Base-by-base conservation (phyloP, 2,329 filamentous ascomycete species). In the Cylindrodendrum hubeiense region DNA sequence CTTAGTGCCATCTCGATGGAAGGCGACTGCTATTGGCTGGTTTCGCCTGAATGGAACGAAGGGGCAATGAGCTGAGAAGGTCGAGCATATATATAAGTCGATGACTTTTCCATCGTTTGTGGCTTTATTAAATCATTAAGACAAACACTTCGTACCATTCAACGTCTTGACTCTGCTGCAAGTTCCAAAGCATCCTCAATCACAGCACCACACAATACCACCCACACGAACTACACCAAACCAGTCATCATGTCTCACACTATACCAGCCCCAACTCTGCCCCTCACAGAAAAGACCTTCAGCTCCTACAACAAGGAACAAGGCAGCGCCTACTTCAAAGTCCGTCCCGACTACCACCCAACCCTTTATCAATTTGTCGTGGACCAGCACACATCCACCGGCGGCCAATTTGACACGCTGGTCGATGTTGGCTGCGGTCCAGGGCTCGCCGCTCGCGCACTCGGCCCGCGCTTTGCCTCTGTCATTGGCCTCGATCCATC, bases 371-470 rank as follows among this genome's bases (percentile, higher is more conserved):
- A 83, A 3, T 69, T 71, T 41, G 79, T 90, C 51, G 47, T 86
- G 5, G 67, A 80, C 19, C 79, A 84, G 56, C 87, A 90, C 68
- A 75, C 70, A 1, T 76, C 80, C 1, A 83, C 81, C 0, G 83
- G 83, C 21, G 85, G 85, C 13, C 56, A 78, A 13, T 69, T 84
- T 15, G 71, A 77, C 30, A 78, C 76, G 3, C 66, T 88, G 0
- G 71, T 88, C 13, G 87, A 90, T 65, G 76, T 89, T 6, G 88
- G 88, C 33, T 89, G 86, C 70, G 87, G 88, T 0, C 87, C 87
- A 0, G 88, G 87, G 4, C 83, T 75, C 13, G 85, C 83, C 0
- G 80, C 80, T 0, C 80, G 82, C 3, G 78, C 77, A 5, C 79
- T 89, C 1, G 82, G 83, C 0, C 74, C 76, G 0, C 78, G 78